These are phyloP conservation scores for Leccinum uliginosum DNA, from an alignment of 768 basidiomycete species.

Conservation along the genomic window DNA sequence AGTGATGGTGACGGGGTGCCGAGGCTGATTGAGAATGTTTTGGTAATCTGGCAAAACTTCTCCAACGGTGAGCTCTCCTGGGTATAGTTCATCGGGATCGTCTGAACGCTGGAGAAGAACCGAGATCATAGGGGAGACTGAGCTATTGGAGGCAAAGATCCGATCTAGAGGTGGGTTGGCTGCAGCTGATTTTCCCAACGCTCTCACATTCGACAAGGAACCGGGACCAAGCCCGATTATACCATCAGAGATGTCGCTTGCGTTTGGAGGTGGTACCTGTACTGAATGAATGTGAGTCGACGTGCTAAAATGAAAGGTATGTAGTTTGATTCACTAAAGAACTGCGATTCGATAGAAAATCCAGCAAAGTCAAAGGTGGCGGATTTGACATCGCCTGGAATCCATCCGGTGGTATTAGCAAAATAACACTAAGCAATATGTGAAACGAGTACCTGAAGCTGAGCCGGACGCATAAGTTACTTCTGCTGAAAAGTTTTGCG, in stretches of 20 bases:
- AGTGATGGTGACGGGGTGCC: constrained; percentile 44
- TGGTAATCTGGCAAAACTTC: constrained; percentile 49
- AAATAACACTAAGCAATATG: neutral
- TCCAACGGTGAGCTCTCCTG: constrained; percentile 61
- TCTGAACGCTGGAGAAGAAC: constrained; percentile 59
- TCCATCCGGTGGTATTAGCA: neutral
- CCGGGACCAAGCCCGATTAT: constrained; percentile 61
- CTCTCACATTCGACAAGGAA: constrained; percentile 46
- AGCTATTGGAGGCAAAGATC: constrained; percentile 56
- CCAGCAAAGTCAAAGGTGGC: constrained; percentile 29
- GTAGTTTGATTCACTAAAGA: constrained; percentile 9
- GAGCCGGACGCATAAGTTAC: constrained; percentile 54
- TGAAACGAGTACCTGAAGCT: constrained; percentile 38
- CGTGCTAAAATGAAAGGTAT: neutral
- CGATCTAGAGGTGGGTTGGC: constrained; percentile 59
- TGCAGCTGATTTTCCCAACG: constrained; percentile 27
- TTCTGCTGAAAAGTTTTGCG: constrained; percentile 35
- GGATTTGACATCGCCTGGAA: constrained; percentile 26
- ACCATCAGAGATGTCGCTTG: constrained; percentile 24
- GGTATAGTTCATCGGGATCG: constrained; percentile 47
- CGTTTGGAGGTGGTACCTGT: constrained; percentile 8
- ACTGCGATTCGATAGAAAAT: constrained; percentile 47
- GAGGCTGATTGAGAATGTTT: constrained; percentile 46
- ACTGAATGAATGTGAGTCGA: constrained; percentile 17
- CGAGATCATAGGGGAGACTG: constrained; percentile 58